These are phyloP conservation scores for Verticillium tricorpus DNA, from an alignment of 2,329 filamentous ascomycete species.

Conservation along the genomic window DNA sequence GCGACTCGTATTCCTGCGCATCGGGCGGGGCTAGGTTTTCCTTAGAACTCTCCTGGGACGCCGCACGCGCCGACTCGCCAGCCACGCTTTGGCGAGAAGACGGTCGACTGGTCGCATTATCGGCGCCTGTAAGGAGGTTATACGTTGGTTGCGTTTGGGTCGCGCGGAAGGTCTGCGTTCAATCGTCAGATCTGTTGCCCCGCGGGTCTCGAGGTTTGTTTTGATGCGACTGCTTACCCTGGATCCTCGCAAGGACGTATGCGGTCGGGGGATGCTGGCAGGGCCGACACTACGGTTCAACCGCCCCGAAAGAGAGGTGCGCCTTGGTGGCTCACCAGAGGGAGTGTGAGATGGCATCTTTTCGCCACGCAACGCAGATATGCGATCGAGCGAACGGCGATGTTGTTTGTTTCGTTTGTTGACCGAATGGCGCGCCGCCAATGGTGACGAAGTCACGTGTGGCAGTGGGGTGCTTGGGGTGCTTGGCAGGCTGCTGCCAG, in stretches of 20 bases:
- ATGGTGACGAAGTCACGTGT: slow-evolving; percentile 9
- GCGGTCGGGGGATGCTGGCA: slow-evolving; percentile 30
- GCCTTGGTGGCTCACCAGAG: slow-evolving; percentile 22
- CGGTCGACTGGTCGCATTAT: slow-evolving; percentile 26
- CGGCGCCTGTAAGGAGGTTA: slow-evolving; percentile 54
- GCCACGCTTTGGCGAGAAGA: slow-evolving; percentile 35
- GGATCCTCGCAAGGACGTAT: slow-evolving; percentile 29
- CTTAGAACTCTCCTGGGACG: slow-evolving; percentile 55
- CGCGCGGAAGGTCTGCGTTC: slow-evolving; percentile 23
- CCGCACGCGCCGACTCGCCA: slow-evolving; percentile 36
- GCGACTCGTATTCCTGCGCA: slow-evolving; percentile 54
- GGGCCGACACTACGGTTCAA: slow-evolving; percentile 31
- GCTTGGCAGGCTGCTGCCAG: background rate
- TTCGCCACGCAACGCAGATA: slow-evolving; percentile 1
- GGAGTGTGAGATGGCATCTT: slow-evolving; percentile 21
- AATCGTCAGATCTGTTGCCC: background rate
- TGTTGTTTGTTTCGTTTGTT: slow-evolving; percentile 6
- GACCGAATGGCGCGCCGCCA: background rate
- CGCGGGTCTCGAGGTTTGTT: background rate
- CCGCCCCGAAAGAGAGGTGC: slow-evolving; percentile 23
- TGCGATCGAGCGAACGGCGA: slow-evolving; percentile 7
- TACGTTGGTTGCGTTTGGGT: slow-evolving; percentile 49
- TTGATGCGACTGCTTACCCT: slow-evolving; percentile 28
- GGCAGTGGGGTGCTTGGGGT: background rate
- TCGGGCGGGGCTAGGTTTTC: slow-evolving; percentile 57